Evolutionary conservation across 2,329 filamentous ascomycete species (phyloP).

Genomic region (Cryphonectria radicalis): DNA sequence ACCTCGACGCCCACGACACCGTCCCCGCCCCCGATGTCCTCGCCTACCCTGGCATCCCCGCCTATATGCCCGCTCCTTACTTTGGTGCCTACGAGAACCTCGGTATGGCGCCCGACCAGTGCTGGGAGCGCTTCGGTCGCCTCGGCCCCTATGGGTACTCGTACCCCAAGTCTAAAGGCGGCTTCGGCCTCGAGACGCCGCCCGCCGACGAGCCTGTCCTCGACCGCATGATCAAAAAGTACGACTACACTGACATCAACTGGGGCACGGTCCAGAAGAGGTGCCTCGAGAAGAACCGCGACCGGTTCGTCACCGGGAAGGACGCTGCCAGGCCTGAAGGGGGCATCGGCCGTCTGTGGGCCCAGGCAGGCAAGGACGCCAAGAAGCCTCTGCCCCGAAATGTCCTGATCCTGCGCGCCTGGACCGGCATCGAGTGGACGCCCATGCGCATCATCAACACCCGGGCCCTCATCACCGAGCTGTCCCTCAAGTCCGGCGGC

Average conservation of each 20-base stretch:
- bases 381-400: slow-evolving; percentile 53
- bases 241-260: slow-evolving; percentile 66
- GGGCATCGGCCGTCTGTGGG: slow-evolving; percentile 23
- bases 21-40: slow-evolving; percentile 56
- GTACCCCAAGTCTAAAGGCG: slow-evolving; percentile 67
- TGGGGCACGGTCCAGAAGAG: slow-evolving; percentile 73
- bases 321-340: slow-evolving; percentile 21
- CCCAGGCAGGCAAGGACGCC: slow-evolving; percentile 25
- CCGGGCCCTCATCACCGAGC: slow-evolving; percentile 77
- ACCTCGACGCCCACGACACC: slow-evolving; percentile 53
- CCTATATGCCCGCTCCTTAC: slow-evolving; percentile 61
- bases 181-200: slow-evolving; percentile 61
- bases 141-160: slow-evolving; percentile 69
- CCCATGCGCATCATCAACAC: slow-evolving; percentile 80
- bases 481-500: slow-evolving; percentile 75
- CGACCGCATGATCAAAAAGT: slow-evolving; percentile 48
- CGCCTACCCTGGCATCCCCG: slow-evolving; percentile 63
- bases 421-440: slow-evolving; percentile 75
- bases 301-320: slow-evolving; percentile 57
- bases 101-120: slow-evolving; percentile 64
- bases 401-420: slow-evolving; percentile 76
- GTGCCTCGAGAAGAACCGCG: slow-evolving; percentile 68
- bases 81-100: slow-evolving; percentile 67
- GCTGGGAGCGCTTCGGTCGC: slow-evolving; percentile 71
- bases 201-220: slow-evolving; percentile 62